Evolutionary conservation across 129 eudicot species (phyloP).

Genomic region (Smallanthus sonchifolius): DNA sequence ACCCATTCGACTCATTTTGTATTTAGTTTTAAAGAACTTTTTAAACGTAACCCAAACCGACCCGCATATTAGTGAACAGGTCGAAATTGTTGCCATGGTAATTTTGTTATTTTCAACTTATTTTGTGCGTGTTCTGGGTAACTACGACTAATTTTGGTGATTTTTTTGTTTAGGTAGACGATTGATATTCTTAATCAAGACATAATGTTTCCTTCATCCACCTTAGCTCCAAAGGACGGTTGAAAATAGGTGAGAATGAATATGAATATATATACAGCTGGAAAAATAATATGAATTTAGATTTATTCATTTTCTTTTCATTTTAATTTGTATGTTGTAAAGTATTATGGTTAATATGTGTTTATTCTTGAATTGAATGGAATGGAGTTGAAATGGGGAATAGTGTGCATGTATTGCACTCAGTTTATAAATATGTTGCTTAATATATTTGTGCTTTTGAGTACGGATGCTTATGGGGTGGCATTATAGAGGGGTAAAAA

Average conservation of each 20-base stretch:
- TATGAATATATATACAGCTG: conserved; percentile 12
- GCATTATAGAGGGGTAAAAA: no score
- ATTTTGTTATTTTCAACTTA: not conserved
- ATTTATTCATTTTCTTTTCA: conserved; percentile 24
- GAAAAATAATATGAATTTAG: conserved; percentile 17
- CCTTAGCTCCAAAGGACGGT: conserved; percentile 11
- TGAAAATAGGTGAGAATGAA: conserved; percentile 17
- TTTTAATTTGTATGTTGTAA: conserved; percentile 19
- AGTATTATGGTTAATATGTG: conserved; percentile 16
- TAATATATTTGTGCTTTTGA: not conserved
- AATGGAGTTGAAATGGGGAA: conserved; percentile 1
- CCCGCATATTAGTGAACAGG: not conserved
- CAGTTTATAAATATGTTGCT: conserved; percentile 7
- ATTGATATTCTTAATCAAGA: conserved; percentile 15
- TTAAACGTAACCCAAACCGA: not conserved
- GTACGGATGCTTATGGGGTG: not conserved
- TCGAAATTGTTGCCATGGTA: not conserved
- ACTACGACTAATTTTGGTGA: not conserved
- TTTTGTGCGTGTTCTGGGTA: not conserved
- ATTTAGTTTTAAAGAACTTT: not conserved
- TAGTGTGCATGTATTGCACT: conserved; percentile 15
- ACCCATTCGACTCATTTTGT: not conserved
- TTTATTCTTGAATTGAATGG: conserved; percentile 12
- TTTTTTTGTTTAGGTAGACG: conserved; percentile 21
- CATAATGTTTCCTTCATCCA: not conserved